Evolutionary conservation across 1,284 basidiomycete species (phyloP).

Genomic region (Vanrija sp.): DNA sequence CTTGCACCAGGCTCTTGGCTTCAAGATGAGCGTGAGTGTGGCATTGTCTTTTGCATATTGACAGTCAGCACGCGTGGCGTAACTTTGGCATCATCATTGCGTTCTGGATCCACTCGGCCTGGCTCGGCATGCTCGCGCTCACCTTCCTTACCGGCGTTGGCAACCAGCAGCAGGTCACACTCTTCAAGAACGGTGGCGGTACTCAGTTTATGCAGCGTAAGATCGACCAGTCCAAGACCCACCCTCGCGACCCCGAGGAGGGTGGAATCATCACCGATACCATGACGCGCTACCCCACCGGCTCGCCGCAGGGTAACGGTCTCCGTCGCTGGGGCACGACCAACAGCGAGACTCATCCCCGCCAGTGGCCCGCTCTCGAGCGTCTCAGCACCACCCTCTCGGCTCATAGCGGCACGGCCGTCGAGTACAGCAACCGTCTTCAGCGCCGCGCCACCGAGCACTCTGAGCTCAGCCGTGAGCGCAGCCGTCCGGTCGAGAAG

Average conservation of each 20-base stretch:
- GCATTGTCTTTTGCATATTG: slow-evolving; percentile 42
- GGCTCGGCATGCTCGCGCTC: slow-evolving; percentile 11
- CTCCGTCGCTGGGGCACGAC: not conserved
- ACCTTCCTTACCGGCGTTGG: slow-evolving; percentile 25
- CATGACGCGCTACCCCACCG: not conserved
- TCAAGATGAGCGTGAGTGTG: slow-evolving; percentile 23
- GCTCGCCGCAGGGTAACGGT: not conserved
- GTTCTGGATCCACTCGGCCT: slow-evolving; percentile 30
- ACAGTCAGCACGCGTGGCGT: slow-evolving; percentile 45
- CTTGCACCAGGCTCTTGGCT: slow-evolving; percentile 54
- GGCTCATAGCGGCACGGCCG: not conserved
- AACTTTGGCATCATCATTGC: slow-evolving; percentile 51
- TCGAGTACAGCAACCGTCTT: not conserved
- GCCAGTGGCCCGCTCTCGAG: not conserved
- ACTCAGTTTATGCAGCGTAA: not conserved
- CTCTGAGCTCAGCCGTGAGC: no score
- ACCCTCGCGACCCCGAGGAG: not conserved
- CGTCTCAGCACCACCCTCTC: not conserved
- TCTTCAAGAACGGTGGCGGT: not conserved
- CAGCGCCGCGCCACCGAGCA: not conserved
- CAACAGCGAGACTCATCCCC: not conserved
- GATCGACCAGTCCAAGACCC: not conserved
- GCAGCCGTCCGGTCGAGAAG: no score
- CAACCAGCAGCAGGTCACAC: slow-evolving; percentile 21
- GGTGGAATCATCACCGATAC: not conserved